Conservation (phyloP, 306 rosid species). For the Hippophae gyantsensis region DNA sequence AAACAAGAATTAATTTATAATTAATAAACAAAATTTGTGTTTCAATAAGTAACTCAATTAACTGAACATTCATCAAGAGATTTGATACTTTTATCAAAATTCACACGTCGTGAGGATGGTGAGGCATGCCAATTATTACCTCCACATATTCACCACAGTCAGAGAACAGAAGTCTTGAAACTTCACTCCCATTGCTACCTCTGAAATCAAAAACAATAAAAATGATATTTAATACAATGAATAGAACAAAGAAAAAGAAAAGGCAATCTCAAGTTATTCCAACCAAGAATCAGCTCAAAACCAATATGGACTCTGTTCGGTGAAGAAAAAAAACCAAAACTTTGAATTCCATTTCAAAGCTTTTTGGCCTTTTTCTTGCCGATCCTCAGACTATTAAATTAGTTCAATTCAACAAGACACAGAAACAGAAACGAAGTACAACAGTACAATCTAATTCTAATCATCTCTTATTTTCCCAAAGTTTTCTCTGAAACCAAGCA, state of each 20-base stretch:
- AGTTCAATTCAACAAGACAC: not conserved
- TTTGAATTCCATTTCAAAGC: not conserved
- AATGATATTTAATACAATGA: not conserved
- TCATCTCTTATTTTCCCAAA: not conserved
- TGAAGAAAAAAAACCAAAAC: conserved; percentile 8
- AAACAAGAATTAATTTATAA: conserved; percentile 31
- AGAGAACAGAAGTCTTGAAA: conserved; percentile 17
- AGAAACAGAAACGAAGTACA: not conserved
- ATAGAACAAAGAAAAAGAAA: conserved; percentile 6
- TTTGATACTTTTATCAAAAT: conserved; percentile 13
- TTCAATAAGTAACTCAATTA: conserved; percentile 24
- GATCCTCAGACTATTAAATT: not conserved
- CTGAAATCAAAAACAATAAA: conserved; percentile 26
- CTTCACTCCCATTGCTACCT: conserved; percentile 28
- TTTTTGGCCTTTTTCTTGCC: not conserved
- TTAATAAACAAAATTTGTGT: conserved; percentile 32
- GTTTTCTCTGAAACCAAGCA: not conserved
- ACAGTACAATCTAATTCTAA: not conserved
- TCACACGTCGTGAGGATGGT: conserved; percentile 21
- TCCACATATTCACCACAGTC: conserved; percentile 23
- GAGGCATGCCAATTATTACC: conserved; percentile 15
- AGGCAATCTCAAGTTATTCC: not conserved
- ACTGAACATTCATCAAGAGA: conserved; percentile 20
- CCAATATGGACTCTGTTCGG: no score
- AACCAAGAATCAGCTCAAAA: not conserved